Conservation (phyloP, 768 basidiomycete genomes). For the Galerina marginata region DNA sequence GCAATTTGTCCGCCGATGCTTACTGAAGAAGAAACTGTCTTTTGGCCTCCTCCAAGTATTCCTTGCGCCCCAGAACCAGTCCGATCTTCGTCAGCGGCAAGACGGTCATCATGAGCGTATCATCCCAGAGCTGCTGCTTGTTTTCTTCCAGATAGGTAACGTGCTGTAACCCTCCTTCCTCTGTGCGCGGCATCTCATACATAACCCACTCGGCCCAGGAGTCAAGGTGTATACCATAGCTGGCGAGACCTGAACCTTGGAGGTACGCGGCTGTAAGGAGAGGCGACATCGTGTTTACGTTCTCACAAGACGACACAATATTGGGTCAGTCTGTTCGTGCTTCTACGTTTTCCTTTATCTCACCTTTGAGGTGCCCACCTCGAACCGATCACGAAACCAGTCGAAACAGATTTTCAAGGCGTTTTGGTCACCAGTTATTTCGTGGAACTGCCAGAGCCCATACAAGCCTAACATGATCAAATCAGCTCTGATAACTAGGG, state of each 20-base stretch:
- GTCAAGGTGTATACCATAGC: slow-evolving; percentile 38
- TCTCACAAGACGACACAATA: slow-evolving; percentile 45
- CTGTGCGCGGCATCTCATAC: slow-evolving; percentile 50
- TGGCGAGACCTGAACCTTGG: too few relatives aligned
- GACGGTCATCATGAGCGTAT: slow-evolving; percentile 64
- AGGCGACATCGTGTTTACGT: slow-evolving; percentile 22
- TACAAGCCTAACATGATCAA: slow-evolving; percentile 37
- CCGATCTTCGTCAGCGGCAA: slow-evolving; percentile 58
- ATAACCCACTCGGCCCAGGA: slow-evolving; percentile 61
- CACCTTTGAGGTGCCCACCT: slow-evolving; percentile 55
- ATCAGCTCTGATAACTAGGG: neutral
- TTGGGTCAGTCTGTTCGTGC: slow-evolving; percentile 51
- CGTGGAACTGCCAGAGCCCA: slow-evolving; percentile 44
- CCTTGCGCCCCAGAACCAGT: too few relatives aligned
- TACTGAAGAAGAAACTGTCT: slow-evolving; percentile 56
- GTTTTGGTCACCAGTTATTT: slow-evolving; percentile 43
- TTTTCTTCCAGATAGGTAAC: slow-evolving; percentile 49
- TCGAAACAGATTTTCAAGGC: slow-evolving; percentile 45
- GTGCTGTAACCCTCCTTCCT: slow-evolving; percentile 54
- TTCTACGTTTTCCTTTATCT: slow-evolving; percentile 1
- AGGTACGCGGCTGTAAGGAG: slow-evolving; percentile 34
- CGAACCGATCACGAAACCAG: slow-evolving; percentile 57
- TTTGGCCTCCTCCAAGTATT: slow-evolving; percentile 45
- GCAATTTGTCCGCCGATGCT: slow-evolving; percentile 12
- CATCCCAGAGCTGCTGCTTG: slow-evolving; percentile 58